phyloP scores from a whole-genome alignment of 257 asterid genomes.

The Lavandula angustifolia region DNA sequence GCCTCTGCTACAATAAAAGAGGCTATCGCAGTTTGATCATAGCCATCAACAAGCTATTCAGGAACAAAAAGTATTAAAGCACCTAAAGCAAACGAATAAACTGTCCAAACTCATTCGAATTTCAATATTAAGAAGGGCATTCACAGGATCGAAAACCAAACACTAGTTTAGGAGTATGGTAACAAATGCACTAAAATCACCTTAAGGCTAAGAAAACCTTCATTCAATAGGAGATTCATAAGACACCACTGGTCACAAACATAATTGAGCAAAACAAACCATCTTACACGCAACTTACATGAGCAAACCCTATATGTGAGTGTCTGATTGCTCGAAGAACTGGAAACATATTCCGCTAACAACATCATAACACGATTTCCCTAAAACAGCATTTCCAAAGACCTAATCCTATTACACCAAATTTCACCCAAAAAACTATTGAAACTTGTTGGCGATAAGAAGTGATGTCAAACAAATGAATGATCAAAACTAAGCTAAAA shows the following conservation, averaged over 20 bases:
- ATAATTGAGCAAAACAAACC: neutral
- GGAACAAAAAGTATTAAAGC: constrained; percentile 2
- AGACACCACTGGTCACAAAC: too few species aligned
- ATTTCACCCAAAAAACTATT: neutral
- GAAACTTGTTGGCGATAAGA: neutral
- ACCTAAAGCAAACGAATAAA: neutral
- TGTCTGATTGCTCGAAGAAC: neutral
- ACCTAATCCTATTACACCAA: constrained; percentile 4
- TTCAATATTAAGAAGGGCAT: neutral
- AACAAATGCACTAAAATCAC: neutral
- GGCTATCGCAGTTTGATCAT: neutral
- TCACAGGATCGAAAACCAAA: neutral
- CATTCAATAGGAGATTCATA: neutral
- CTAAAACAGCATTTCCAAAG: neutral
- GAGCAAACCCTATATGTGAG: too few species aligned
- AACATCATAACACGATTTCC: neutral
- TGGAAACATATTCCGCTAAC: neutral
- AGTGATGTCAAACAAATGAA: neutral
- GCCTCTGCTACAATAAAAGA: neutral
- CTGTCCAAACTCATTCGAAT: neutral
- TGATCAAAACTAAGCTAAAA: neutral
- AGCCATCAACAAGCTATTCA: neutral
- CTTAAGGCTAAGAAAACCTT: constrained; percentile 8
- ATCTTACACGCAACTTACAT: too few species aligned
- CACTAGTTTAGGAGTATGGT: neutral